Base-by-base conservation (phyloP, 2,329 filamentous ascomycete species). In the Malbranchea cinnamomea region DNA sequence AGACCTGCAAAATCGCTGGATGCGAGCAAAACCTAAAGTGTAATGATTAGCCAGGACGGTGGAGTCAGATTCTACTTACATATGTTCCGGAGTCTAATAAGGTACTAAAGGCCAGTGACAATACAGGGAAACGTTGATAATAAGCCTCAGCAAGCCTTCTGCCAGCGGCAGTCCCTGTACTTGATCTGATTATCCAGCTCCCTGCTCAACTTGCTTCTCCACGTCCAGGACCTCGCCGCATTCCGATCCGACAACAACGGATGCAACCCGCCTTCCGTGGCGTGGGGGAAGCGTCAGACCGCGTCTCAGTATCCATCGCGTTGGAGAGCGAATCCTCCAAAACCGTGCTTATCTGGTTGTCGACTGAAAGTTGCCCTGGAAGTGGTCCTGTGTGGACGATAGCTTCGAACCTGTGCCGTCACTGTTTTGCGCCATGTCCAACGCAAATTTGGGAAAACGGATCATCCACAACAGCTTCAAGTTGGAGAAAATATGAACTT, bases 91-190 rank as follows among this genome's bases (percentile, higher is more conserved):
- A 79, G 0, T 67, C 74, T 27, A 94, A 56, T 60, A 92, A 91
- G 41, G 85, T n/a, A n/a, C n/a, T n/a, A 71, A n/a, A 91, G 30
- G 0, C 85, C 85, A 11, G 78, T 71, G 2, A 66, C 16, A 34
- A 89, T 84, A 35, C n/a, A 93, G 70, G 38, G 72, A 42, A 10
- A 82, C 47, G 46, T 93, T 94, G 31, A 89, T 51, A 0, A 56
- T 38, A 18, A 53, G 48, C 4, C 57, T 57, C 21, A 54, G 18
- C 56, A 54, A 61, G 24, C 73, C 67, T 93, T 93, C 48, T 81
- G 78, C 85, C 85, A 94, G 42, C 77, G 85, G 59, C 85, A 94
- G 22, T 84, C 92, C 37, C 85, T 69, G 52, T 94, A 94, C 58
- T 92, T 76, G 54, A 94, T 93, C 7, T 74, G 72, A 53, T 79